These are phyloP conservation scores for Parasitella parasitica DNA, from an alignment of 371 early-diverging fungal genomes.

Conservation along the genomic window DNA sequence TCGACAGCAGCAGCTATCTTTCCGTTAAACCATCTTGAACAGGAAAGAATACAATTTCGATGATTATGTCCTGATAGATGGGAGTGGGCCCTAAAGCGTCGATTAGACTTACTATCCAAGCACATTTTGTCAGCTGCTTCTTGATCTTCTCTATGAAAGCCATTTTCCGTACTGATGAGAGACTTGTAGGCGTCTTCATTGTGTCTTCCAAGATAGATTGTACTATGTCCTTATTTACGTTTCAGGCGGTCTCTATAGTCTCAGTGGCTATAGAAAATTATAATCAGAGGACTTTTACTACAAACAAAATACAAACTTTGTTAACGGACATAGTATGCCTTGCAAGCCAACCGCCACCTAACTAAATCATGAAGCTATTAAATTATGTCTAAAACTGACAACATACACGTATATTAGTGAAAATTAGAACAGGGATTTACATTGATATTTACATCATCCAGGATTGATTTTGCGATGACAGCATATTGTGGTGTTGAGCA, in stretches of 20 bases:
- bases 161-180: not conserved
- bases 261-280: too few relatives aligned
- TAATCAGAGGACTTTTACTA: too few relatives aligned
- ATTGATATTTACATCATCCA: conserved; percentile 31
- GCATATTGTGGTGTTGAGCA: too few relatives aligned
- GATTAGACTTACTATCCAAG: conserved; percentile 43
- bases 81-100: conserved; percentile 50
- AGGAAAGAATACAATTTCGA: too few relatives aligned
- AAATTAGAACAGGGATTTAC: conserved; percentile 45
- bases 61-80: conserved; percentile 19
- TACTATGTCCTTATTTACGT: too few relatives aligned
- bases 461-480: too few relatives aligned
- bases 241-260: too few relatives aligned
- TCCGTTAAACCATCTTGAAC: not conserved
- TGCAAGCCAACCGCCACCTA: conserved; percentile 52
- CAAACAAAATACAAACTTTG: conserved; percentile 29
- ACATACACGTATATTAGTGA: conserved; percentile 54
- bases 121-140: conserved; percentile 31
- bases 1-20: conserved; percentile 32
- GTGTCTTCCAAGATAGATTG: conserved; percentile 19
- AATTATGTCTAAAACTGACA: not conserved
- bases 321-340: conserved; percentile 42
- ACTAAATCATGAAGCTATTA: not conserved
- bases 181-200: conserved; percentile 20
- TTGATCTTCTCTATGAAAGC: not conserved